Evolutionary conservation across 2,329 filamentous ascomycete genomes (phyloP).

Genomic region (Trichoderma sp.): DNA sequence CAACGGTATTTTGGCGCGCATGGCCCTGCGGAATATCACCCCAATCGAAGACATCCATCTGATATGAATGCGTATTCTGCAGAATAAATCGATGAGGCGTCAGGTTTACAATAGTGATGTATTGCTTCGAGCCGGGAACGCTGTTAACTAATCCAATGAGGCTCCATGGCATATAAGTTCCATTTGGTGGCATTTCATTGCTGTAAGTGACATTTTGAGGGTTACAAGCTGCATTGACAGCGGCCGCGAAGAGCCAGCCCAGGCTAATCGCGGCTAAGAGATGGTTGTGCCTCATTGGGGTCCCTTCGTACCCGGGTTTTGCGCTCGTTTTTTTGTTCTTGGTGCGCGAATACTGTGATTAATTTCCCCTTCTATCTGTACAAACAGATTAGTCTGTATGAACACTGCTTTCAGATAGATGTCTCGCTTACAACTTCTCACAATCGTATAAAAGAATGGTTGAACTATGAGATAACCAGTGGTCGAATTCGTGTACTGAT

Average conservation of each 20-base stretch:
- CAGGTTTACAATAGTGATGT: slow-evolving; percentile 36
- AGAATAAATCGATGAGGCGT: slow-evolving; percentile 34
- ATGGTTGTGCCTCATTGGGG: not conserved
- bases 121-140: slow-evolving; percentile 26
- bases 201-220: slow-evolving; percentile 18
- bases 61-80: slow-evolving; percentile 31
- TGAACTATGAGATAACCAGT: not conserved
- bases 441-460: not conserved
- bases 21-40: slow-evolving; percentile 35
- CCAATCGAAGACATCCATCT: slow-evolving; percentile 35
- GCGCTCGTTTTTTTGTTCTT: not conserved
- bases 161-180: slow-evolving; percentile 21
- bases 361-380: not conserved
- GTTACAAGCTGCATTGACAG: slow-evolving; percentile 2
- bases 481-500: not conserved
- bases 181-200: slow-evolving; percentile 10
- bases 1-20: slow-evolving; percentile 32
- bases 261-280: not conserved
- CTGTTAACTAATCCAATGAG: slow-evolving; percentile 5
- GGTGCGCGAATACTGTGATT: not conserved
- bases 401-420: not conserved
- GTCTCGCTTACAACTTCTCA: not conserved
- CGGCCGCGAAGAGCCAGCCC: not conserved
- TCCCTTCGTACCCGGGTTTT: not conserved
- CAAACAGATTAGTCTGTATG: not conserved